Evolutionary conservation across 225 moss, liverwort and hornwort species (phyloP).

Genomic region (Bryum argenteum): DNA sequence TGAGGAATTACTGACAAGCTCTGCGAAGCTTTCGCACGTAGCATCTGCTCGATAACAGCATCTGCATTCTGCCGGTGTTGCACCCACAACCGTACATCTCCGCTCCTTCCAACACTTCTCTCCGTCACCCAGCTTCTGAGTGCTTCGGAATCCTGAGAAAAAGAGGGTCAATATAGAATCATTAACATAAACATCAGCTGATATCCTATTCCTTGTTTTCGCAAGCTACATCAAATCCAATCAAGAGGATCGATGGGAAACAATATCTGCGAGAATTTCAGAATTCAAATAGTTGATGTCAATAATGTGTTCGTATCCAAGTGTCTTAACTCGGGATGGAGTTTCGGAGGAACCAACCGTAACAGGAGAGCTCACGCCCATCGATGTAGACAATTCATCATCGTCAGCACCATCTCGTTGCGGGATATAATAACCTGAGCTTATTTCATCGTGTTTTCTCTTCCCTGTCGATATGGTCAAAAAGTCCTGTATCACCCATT

Average conservation of each 20-base stretch:
- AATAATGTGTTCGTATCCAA: not conserved
- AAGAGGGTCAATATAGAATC: not conserved
- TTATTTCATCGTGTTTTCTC: conserved; percentile 86
- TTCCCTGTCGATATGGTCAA: conserved; percentile 85
- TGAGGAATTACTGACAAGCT: conserved; percentile 58
- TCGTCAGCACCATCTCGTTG: conserved; percentile 83
- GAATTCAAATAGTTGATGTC: not conserved
- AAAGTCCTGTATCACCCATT: conserved; percentile 64
- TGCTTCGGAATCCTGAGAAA: conserved; percentile 46
- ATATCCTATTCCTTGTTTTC: not conserved
- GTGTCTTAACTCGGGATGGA: not conserved
- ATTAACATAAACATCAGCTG: conserved; percentile 9
- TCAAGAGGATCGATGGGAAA: not conserved
- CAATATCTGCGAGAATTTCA: not conserved
- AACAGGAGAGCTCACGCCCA: conserved; percentile 30
- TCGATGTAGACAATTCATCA: conserved; percentile 51
- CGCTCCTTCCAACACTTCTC: conserved; percentile 51
- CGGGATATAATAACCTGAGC: conserved; percentile 60
- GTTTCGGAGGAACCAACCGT: conserved; percentile 39
- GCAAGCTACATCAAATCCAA: not conserved
- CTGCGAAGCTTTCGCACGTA: conserved; percentile 37
- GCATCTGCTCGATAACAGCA: conserved; percentile 40
- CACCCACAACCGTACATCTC: conserved; percentile 43
- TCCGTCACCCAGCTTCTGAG: conserved; percentile 39
- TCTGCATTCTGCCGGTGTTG: conserved; percentile 55